Base-by-base conservation (phyloP, 2,329 filamentous ascomycete species). In the Monosporascus sp. region DNA sequence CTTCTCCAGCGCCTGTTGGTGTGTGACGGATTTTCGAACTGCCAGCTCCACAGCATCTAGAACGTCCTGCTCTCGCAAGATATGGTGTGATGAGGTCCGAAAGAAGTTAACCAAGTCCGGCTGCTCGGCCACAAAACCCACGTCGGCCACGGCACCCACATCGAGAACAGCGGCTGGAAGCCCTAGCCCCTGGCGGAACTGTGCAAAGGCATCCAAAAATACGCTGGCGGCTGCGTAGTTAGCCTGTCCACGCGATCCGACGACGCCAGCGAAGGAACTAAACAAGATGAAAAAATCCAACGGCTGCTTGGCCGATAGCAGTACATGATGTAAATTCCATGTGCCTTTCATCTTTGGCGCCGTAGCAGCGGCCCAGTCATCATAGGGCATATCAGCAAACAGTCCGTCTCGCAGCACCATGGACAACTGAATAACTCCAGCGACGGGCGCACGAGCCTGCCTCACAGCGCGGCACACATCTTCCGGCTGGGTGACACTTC, bases 321-420 rank as follows among this genome's bases (percentile, higher is more conserved):
- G 64, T 50, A 24, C 22, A 24, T 24, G 22, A 55, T 76, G 69
- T 9, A 77, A 59, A 50, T 77, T 77, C 67, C 65, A 70, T 8
- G 71, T 72, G 9, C 74, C 74, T 9, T 63, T 48, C 1, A 72
- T 64, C 57, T 77, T 77, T 5, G 72, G 70, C 22, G 22, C 22
- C 5, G 22, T 24, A 24, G 5, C 22, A 24, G 22, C 22, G 22
- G 22, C 15, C 46, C 46, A 52, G 38, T 49, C 38, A 7, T 44
- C 37, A 20, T 37, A 35, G 18, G 51, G 11, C 51, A 52, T 52
- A 15, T 45, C 18, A 3, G 24, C 20, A 41, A 46, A 51, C 35
- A 41, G 20, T 27, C 35, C 15, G 31, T 47, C 43, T 22, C n/a
- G 38, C 22, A 52, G 39, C 8, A 48, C 44, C 46, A 52, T 49